Evolutionary conservation across 75 land plant species (phyloP), one percentile per base, ranked within the genome.

Genomic region (Azolla pinnata): DNA sequence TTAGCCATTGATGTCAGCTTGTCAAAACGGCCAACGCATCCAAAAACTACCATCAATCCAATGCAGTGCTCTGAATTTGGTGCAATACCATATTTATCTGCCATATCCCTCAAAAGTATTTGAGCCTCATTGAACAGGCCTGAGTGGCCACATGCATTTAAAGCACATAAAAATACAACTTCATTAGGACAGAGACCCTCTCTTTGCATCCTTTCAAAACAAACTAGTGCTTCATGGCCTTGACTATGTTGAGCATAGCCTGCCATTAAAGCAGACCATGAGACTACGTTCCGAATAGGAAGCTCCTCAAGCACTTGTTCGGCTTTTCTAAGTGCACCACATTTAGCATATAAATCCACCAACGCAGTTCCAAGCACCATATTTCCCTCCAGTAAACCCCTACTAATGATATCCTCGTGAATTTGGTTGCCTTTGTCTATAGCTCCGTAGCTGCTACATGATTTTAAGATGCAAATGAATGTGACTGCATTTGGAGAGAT

Each of bases 251-350:
- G 66, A 28, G 80, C 79, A 69, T 70, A 79, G 2, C 79, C 89
- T 12, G 75, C 72, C 33, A 85, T 79, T 44, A 82, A 75, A 5
- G 86, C 67, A 32, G 83, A 79, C 89, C 89, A 85, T 7, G 81
- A 57, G 27, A 76, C 73, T 2, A 73, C 70, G 50, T 85, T 79
- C 35, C 75, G 74, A 33, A 57, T 59, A 0, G 59, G 56, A 72
- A 73, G 69, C 45, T 34, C 61, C 0, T 75, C 73, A 46, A 82
- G 72, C 58, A 82, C 65, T 20, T 60, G 45, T 42, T 74, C 49
- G 12, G 85, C 85, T 66, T 72, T 71, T 32, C 72, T 70, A 71
- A 82, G 72, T 53, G 65, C 71, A n/a, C 79, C 85, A 72, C 85
- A 82, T 61, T 75, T 82, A 4, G 69, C 81, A 78, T 78, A 82